These are phyloP conservation scores for Clavispora asparagi DNA, from an alignment of 805 yeast genomes.

Conservation along the genomic window DNA sequence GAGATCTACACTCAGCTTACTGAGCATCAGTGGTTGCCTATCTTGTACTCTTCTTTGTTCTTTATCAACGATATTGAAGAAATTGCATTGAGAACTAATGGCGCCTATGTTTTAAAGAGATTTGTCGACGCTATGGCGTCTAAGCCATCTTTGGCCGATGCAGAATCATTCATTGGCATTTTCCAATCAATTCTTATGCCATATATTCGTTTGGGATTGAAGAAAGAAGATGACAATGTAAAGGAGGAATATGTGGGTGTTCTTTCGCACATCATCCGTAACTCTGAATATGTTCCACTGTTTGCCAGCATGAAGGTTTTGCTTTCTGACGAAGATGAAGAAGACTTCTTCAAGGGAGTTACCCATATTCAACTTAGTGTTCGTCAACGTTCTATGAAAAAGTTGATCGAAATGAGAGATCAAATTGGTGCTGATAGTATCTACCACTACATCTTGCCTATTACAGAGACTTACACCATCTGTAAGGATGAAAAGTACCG, in stretches of 20 bases:
- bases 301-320: slow-evolving; percentile 64
- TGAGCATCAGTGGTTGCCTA: slow-evolving; percentile 71
- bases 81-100: slow-evolving; percentile 72
- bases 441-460: slow-evolving; percentile 77
- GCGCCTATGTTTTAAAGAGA: slow-evolving; percentile 56
- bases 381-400: slow-evolving; percentile 76
- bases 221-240: slow-evolving; percentile 52
- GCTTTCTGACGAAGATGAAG: slow-evolving; percentile 67
- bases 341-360: slow-evolving; percentile 72
- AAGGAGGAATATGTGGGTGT: slow-evolving; percentile 69
- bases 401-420: slow-evolving; percentile 47
- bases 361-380: slow-evolving; percentile 81
- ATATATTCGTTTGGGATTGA: slow-evolving; percentile 58
- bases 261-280: slow-evolving; percentile 55
- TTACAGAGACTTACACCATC: slow-evolving; percentile 74
- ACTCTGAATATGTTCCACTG: slow-evolving; percentile 41
- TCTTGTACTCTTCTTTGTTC: slow-evolving; percentile 62
- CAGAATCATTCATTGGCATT: slow-evolving; percentile 28
- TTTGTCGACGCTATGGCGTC: slow-evolving; percentile 55
- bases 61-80: slow-evolving; percentile 77
- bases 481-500: slow-evolving; percentile 52
- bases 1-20: slow-evolving; percentile 37
- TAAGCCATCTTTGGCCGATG: slow-evolving; percentile 18
- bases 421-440: slow-evolving; percentile 52
- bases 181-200: slow-evolving; percentile 60